A percentile compares a stretch with the other conserved stretches of the same genome.
These are phyloP conservation scores for Pseudozyma thailandica DNA, from an alignment of 1,284 basidiomycete species.

Conservation along the genomic window DNA sequence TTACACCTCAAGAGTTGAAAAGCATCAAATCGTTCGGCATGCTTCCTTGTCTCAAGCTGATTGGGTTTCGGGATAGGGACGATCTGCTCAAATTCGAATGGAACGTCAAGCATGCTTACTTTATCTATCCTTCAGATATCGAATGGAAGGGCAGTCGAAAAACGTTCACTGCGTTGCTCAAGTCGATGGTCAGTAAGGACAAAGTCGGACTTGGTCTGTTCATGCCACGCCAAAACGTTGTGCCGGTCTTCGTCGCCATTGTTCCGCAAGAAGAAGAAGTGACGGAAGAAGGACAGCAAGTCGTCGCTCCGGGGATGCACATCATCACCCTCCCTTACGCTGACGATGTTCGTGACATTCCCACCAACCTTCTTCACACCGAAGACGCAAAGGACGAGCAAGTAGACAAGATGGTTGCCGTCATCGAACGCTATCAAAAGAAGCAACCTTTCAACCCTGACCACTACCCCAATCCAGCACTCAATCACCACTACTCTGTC, in stretches of 20 bases:
- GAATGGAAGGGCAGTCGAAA: slow-evolving; percentile 88
- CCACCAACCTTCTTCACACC: slow-evolving; percentile 66
- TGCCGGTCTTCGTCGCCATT: slow-evolving; percentile 84
- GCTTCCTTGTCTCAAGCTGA: slow-evolving; percentile 77
- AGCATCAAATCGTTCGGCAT: slow-evolving; percentile 74
- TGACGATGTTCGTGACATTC: slow-evolving; percentile 87
- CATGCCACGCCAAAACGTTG: slow-evolving; percentile 77
- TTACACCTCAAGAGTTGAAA: slow-evolving; percentile 82
- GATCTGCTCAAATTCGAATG: slow-evolving; percentile 80
- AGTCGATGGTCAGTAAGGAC: slow-evolving; percentile 82
- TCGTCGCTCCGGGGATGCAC: slow-evolving; percentile 89
- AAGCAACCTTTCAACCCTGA: slow-evolving; percentile 84
- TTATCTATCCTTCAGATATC: slow-evolving; percentile 93
- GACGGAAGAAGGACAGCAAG: slow-evolving; percentile 75
- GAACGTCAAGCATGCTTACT: slow-evolving; percentile 88
- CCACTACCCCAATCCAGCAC: slow-evolving; percentile 86
- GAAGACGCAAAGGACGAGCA: slow-evolving; percentile 76
- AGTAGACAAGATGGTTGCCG: slow-evolving; percentile 76
- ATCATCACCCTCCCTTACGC: slow-evolving; percentile 89
- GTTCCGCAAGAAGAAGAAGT: slow-evolving; percentile 82
- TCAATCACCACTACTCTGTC: slow-evolving; percentile 87
- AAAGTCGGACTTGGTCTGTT: slow-evolving; percentile 83
- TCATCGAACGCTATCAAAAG: slow-evolving; percentile 83
- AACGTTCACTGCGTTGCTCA: slow-evolving; percentile 86
- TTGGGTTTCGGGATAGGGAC: slow-evolving; percentile 81